Base-by-base conservation (phyloP, 305 asterid species). In the Solanum aculeatissimum region DNA sequence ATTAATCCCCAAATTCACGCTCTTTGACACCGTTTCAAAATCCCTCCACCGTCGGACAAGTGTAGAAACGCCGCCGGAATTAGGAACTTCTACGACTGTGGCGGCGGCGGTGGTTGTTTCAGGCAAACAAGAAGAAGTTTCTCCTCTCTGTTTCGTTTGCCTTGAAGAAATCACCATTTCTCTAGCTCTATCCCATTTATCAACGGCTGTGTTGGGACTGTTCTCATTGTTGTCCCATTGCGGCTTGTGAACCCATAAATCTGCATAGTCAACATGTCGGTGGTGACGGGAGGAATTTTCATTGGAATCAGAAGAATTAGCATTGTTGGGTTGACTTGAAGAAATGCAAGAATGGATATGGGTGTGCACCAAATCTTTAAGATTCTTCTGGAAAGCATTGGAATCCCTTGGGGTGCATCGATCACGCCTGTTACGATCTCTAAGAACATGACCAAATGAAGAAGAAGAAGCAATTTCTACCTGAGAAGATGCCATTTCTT, bases 31-130 rank as follows among this genome's bases (percentile, higher is more conserved):
- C 0, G 94, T 90, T 90, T 93, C 98, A 72, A 92, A 91, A 32
- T 89, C 93, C 80, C 89, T 90, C 98, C 97, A 96, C 85, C 92
- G 93, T 81, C 81, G 96, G 23, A 96, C 93, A 42, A 96, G 93
- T 53, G 98, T 92, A 14, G 99, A 96, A 13, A 95, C 99, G 15
- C 94, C 97, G 2, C 93, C 90, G 16, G 81, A 53, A 86, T 88
- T 90, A 21, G 88, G 84, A 2, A 85, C 85, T 80, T 86, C 92
- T 12, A 49, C 87, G 7, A 35, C 21, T 21, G 72, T 6, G 32
- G 66, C 1, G 68, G 68, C 23, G 35, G 68, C 7, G n/a, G 10
- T 1, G 40, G 35, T 32, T 32, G 49, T 83, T 79, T 84, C 87
- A 16, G 85, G 62, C 42, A 9, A 35, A 15, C 23, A 66, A 32